phyloP scores from a whole-genome alignment of 2,329 filamentous ascomycete species.

The Clarireedia paspali region DNA sequence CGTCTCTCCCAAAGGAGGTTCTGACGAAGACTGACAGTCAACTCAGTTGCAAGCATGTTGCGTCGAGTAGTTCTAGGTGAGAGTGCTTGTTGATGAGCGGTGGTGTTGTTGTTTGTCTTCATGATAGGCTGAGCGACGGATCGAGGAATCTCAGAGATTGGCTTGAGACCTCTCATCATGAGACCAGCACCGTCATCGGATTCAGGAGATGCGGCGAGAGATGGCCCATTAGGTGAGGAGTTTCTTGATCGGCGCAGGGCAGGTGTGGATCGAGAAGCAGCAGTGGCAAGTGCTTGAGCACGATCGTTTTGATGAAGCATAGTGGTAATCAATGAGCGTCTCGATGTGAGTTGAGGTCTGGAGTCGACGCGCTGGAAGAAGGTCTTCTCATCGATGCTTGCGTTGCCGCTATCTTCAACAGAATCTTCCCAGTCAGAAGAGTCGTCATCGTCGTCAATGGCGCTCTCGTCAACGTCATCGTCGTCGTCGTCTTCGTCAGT shows the following conservation, averaged over 20 bases:
- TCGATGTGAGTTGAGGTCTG: slow-evolving; percentile 73
- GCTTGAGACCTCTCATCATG: slow-evolving; percentile 42
- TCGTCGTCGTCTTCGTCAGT: slow-evolving; percentile 52
- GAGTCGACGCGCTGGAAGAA: slow-evolving; percentile 91
- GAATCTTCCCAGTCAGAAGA: slow-evolving; percentile 54
- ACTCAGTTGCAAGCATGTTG: slow-evolving; percentile 91
- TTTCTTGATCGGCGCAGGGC: slow-evolving; percentile 51
- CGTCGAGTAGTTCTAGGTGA: slow-evolving; percentile 87
- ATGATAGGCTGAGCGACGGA: slow-evolving; percentile 71
- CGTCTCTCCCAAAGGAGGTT: slow-evolving; percentile 93
- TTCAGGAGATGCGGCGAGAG: slow-evolving; percentile 44
- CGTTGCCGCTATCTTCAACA: slow-evolving; percentile 73
- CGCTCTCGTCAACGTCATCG: slow-evolving; percentile 70
- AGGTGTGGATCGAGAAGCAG: slow-evolving; percentile 44
- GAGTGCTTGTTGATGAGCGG: slow-evolving; percentile 60
- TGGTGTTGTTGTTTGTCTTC: slow-evolving; percentile 56
- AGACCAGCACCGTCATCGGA: slow-evolving; percentile 36
- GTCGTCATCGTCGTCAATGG: slow-evolving; percentile 65
- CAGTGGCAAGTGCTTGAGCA: slow-evolving; percentile 59
- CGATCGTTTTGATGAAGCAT: slow-evolving; percentile 78
- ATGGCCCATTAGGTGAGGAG: slow-evolving; percentile 62
- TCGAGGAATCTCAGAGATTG: slow-evolving; percentile 42
- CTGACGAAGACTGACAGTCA: slow-evolving; percentile 86
- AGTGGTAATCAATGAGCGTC: slow-evolving; percentile 81
- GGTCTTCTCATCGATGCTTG: slow-evolving; percentile 70